phyloP scores from a whole-genome alignment of 2,329 filamentous ascomycete species.

The Ophiocordyceps polyrhachis-furcata region DNA sequence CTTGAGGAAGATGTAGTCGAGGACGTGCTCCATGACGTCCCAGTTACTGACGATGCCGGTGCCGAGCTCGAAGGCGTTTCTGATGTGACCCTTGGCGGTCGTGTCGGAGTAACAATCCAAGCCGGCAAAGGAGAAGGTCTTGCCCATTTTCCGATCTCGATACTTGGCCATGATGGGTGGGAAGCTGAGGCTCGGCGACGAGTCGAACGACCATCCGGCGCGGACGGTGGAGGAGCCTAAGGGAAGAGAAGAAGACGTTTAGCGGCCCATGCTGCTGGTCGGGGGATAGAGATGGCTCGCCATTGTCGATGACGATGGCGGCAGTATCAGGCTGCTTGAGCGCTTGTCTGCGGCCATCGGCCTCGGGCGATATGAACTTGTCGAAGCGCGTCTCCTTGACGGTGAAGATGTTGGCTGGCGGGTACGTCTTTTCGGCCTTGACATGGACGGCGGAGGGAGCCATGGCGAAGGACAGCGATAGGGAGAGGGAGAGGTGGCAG shows the following conservation, averaged over 20 bases:
- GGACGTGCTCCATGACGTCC: conserved; percentile 88
- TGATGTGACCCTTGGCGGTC: conserved; percentile 74
- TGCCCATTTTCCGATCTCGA: conserved; percentile 80
- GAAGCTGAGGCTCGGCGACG: conserved; percentile 57
- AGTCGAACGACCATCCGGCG: conserved; percentile 90
- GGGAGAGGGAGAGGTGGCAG: not conserved
- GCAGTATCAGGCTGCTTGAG: conserved; percentile 37
- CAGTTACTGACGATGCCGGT: conserved; percentile 90
- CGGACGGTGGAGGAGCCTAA: conserved; percentile 77
- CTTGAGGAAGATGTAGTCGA: conserved; percentile 92
- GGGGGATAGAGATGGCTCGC: conserved; percentile 25
- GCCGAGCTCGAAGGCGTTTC: conserved; percentile 78
- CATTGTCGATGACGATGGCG: conserved; percentile 96
- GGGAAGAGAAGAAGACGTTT: not conserved
- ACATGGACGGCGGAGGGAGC: conserved; percentile 34
- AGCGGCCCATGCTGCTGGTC: conserved; percentile 5
- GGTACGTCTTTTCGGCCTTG: conserved; percentile 24
- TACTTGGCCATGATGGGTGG: conserved; percentile 91
- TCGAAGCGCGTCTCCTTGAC: conserved; percentile 45
- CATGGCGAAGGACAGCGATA: conserved; percentile 17
- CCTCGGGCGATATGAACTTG: conserved; percentile 30
- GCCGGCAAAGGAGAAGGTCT: conserved; percentile 83
- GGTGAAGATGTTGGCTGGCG: conserved; percentile 37
- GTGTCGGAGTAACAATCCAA: conserved; percentile 89
- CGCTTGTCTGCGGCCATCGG: conserved; percentile 55